Conservation (phyloP, 208 protist genomes). For the Wallacemonas collosoma region DNA sequence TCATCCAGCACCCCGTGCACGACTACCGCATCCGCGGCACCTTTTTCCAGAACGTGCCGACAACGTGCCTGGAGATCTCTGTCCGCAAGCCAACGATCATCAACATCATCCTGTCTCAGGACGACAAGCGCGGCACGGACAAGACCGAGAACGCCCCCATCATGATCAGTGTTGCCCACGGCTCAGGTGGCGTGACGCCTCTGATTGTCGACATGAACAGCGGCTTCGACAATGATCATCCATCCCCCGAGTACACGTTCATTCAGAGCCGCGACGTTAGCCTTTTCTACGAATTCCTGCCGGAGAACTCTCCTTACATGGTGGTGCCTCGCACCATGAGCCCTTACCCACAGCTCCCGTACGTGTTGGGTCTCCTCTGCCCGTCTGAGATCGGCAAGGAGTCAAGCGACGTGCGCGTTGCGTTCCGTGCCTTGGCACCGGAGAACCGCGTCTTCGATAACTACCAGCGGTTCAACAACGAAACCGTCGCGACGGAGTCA, state of each 20-base stretch:
- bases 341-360: slow-evolving; percentile 50
- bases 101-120: slow-evolving; percentile 71
- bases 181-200: slow-evolving; percentile 38
- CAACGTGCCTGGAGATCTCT: slow-evolving; percentile 64
- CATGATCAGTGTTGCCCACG: slow-evolving; percentile 82
- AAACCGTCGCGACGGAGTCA: slow-evolving; percentile 57
- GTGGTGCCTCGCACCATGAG: slow-evolving; percentile 74
- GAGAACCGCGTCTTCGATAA: slow-evolving; percentile 78
- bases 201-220: slow-evolving; percentile 77
- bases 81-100: slow-evolving; percentile 48
- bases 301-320: slow-evolving; percentile 78
- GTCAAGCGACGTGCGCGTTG: slow-evolving; percentile 47
- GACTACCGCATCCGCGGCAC: slow-evolving; percentile 81
- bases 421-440: slow-evolving; percentile 62
- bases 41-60: slow-evolving; percentile 75
- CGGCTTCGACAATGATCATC: slow-evolving; percentile 77
- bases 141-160: slow-evolving; percentile 66
- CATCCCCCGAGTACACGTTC: slow-evolving; percentile 72
- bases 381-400: slow-evolving; percentile 64
- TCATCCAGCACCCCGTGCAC: slow-evolving; percentile 63
- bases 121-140: slow-evolving; percentile 73
- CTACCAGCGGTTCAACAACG: slow-evolving; percentile 61
- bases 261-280: slow-evolving; percentile 71
- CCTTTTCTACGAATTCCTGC: slow-evolving; percentile 80
- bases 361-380: slow-evolving; percentile 57